These are phyloP conservation scores for Aspergillus novoparasiticus DNA, from an alignment of 2,329 filamentous ascomycete species.

Conservation along the genomic window DNA sequence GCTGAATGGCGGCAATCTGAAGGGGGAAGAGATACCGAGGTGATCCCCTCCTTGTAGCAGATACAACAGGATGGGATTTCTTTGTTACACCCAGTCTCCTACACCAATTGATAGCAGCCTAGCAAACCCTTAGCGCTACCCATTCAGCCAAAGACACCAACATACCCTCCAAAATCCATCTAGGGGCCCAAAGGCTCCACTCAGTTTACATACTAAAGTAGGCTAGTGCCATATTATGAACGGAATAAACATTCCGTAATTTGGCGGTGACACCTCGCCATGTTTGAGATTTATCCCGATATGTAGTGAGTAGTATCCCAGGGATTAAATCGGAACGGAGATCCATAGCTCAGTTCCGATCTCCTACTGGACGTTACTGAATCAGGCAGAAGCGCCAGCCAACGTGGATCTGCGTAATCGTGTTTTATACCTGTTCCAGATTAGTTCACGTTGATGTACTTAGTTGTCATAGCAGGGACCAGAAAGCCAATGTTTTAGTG, in stretches of 20 bases:
- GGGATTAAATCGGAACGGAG: background rate
- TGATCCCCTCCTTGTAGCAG: background rate
- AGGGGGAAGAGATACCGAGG: background rate
- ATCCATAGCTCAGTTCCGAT: background rate
- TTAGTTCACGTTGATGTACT: background rate
- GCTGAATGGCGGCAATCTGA: background rate
- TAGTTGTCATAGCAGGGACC: background rate
- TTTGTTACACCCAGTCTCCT: background rate
- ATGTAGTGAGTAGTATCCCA: background rate
- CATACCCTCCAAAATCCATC: background rate
- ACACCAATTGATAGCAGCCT: background rate
- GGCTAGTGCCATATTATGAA: background rate
- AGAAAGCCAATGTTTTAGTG: background rate
- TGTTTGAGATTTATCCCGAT: background rate
- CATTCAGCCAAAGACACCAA: background rate
- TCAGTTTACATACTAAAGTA: background rate
- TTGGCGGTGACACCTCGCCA: background rate
- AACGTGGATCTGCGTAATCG: background rate
- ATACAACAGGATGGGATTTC: background rate
- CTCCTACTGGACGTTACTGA: background rate
- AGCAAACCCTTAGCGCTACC: background rate
- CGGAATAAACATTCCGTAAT: too few relatives aligned
- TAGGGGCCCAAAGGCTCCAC: background rate
- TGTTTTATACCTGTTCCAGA: background rate
- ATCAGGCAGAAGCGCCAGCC: background rate